These are phyloP conservation scores for Suhomyces prunicola DNA, from an alignment of 805 yeast genomes.

Conservation along the genomic window DNA sequence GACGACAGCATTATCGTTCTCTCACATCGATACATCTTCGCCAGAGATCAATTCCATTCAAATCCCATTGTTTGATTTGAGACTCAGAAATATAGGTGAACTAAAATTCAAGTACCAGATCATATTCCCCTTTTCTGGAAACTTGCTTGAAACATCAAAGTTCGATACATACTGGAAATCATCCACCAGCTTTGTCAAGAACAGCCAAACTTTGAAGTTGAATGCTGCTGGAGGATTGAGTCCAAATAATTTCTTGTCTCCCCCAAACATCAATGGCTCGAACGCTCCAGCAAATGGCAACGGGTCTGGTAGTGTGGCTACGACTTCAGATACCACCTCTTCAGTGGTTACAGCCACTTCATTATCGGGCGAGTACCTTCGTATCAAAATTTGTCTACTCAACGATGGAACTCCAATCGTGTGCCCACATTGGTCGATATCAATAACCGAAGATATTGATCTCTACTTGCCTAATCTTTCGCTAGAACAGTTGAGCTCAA, in stretches of 20 bases:
- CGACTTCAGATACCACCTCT: slow-evolving; percentile 24
- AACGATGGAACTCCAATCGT: slow-evolving; percentile 85
- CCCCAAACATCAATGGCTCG: slow-evolving; percentile 15
- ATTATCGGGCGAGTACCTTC: slow-evolving; percentile 72
- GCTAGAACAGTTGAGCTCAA: slow-evolving; percentile 41
- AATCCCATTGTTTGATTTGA: slow-evolving; percentile 78
- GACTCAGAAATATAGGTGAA: slow-evolving; percentile 80
- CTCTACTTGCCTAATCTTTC: slow-evolving; percentile 61
- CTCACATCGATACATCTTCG: slow-evolving; percentile 37
- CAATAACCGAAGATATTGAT: slow-evolving; percentile 48
- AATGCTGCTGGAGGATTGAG: slow-evolving; percentile 41
- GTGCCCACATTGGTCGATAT: slow-evolving; percentile 63
- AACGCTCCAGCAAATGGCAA: slow-evolving; percentile 3
- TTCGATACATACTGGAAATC: slow-evolving; percentile 96
- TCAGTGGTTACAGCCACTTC: slow-evolving; percentile 92
- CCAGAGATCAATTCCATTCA: slow-evolving; percentile 39
- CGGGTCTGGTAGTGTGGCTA: slow-evolving; percentile 3
- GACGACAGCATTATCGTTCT: slow-evolving; percentile 68
- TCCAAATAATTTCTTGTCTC: slow-evolving; percentile 40
- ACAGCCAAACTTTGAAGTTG: slow-evolving; percentile 23
- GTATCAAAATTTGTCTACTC: slow-evolving; percentile 65
- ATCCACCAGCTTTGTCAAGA: slow-evolving; percentile 57
- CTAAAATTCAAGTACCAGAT: slow-evolving; percentile 74
- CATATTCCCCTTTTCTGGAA: slow-evolving; percentile 84
- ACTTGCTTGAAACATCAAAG: slow-evolving; percentile 80